Conservation (phyloP, 345 rosid species). For the Euphorbia peplus region DNA sequence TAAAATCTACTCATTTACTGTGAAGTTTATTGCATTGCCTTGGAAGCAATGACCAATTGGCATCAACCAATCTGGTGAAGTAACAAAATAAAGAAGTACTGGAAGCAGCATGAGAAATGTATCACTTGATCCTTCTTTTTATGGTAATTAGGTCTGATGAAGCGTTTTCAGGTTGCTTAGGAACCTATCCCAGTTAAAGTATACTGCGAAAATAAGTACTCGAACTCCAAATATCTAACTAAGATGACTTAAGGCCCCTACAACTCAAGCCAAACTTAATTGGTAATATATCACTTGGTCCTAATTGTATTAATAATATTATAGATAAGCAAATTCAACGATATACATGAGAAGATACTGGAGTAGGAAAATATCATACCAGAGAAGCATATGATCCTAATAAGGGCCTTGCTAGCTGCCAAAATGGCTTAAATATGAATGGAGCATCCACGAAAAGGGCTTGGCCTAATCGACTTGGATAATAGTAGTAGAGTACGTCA, state of each 20-base stretch:
- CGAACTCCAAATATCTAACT: too few species aligned
- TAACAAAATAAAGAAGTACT: not conserved
- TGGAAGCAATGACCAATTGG: not conserved
- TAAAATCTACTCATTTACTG: not conserved
- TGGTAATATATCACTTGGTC: too few species aligned
- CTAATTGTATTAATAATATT: too few species aligned
- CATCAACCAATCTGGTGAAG: not conserved
- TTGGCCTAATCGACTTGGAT: constrained; percentile 81
- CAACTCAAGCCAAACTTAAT: too few species aligned
- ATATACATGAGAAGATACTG: not conserved
- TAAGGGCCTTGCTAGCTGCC: constrained; percentile 78
- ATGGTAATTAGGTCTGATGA: too few species aligned
- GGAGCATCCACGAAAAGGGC: constrained; percentile 94
- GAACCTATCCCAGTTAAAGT: too few species aligned
- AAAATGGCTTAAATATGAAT: constrained; percentile 72
- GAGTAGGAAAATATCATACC: constrained; percentile 40
- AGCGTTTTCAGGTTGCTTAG: too few species aligned
- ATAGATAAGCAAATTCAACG: not conserved
- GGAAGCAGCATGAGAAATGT: not conserved
- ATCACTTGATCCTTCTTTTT: too few species aligned
- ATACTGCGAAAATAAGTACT: too few species aligned
- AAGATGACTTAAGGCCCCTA: too few species aligned
- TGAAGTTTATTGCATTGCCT: not conserved
- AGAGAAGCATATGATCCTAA: constrained; percentile 70
- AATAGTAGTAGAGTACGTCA: constrained; percentile 79